A percentile compares a stretch with the other conserved stretches of the same genome.
Evolutionary conservation across 2,329 filamentous ascomycete genomes (phyloP).

Genomic region (Ophiostoma piceae): DNA sequence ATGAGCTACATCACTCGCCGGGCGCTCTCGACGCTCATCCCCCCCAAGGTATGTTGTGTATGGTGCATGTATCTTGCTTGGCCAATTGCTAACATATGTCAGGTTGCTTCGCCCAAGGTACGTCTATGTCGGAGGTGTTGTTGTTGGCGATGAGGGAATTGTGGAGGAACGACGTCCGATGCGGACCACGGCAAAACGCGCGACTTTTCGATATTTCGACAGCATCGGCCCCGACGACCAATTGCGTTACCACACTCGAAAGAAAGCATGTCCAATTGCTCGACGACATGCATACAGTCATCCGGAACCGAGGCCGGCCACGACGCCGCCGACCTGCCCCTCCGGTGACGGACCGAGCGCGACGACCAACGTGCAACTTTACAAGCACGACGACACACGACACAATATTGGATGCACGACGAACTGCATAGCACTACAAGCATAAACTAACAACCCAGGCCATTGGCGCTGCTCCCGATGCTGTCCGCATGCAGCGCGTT

Average conservation of each 20-base stretch:
- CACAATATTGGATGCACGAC: background rate
- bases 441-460: constrained; percentile 51
- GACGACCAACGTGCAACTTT: too few species aligned
- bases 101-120: constrained; percentile 84
- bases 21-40: constrained; percentile 96
- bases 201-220: constrained; percentile 20
- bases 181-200: constrained; percentile 18
- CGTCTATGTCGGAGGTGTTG: constrained; percentile 40
- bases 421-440: too few species aligned
- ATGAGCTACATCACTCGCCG: constrained; percentile 92
- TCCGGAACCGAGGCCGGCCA: background rate
- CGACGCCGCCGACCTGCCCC: background rate
- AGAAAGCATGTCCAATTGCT: background rate
- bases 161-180: constrained; percentile 7
- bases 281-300: background rate
- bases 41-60: constrained; percentile 76
- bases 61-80: background rate
- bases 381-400: background rate
- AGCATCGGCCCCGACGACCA: background rate
- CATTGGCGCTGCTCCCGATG: constrained; percentile 91
- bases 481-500: constrained; percentile 94
- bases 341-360: constrained; percentile 1
- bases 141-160: constrained; percentile 5
- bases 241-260: background rate
- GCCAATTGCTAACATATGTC: background rate